These are phyloP conservation scores for Lepidium sativum DNA, from an alignment of 345 rosid genomes.

Conservation along the genomic window DNA sequence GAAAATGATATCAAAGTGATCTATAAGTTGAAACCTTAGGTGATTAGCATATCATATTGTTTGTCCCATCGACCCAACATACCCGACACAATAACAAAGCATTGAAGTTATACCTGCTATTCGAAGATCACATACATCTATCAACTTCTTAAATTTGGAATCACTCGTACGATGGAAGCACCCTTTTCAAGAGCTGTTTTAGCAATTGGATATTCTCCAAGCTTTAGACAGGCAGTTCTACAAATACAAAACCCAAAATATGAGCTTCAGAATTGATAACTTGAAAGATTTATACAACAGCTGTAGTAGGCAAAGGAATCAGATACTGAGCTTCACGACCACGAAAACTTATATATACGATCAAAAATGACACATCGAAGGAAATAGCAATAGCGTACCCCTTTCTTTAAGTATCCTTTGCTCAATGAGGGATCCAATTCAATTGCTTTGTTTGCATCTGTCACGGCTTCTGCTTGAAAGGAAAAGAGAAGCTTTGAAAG, in stretches of 20 bases:
- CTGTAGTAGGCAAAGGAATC: background rate
- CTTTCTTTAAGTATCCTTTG: conserved; percentile 75
- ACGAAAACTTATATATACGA: background rate
- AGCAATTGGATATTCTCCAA: conserved; percentile 80
- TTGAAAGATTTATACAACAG: background rate
- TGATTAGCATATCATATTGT: background rate
- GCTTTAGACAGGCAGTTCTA: conserved; percentile 83
- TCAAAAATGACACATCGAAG: background rate
- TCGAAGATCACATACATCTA: conserved; percentile 54
- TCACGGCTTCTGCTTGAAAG: conserved; percentile 84
- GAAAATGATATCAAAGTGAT: background rate
- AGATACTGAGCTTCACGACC: background rate
- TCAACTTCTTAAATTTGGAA: conserved; percentile 52
- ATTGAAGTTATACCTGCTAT: conserved; percentile 41
- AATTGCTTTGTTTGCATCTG: conserved; percentile 73
- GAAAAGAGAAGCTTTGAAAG: no score
- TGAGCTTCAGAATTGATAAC: background rate
- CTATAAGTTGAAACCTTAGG: background rate
- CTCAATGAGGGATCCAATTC: conserved; percentile 59
- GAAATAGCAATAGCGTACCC: conserved; percentile 39
- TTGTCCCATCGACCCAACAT: background rate
- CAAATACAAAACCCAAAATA: background rate
- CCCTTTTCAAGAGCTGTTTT: conserved; percentile 75
- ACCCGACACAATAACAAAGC: background rate
- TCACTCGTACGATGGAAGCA: conserved; percentile 45